Percentiles rank a stretch among this genome's conserved stretches.
Evolutionary conservation across 805 yeast species (phyloP).

Genomic region (Nakazawaea wickerhamii): DNA sequence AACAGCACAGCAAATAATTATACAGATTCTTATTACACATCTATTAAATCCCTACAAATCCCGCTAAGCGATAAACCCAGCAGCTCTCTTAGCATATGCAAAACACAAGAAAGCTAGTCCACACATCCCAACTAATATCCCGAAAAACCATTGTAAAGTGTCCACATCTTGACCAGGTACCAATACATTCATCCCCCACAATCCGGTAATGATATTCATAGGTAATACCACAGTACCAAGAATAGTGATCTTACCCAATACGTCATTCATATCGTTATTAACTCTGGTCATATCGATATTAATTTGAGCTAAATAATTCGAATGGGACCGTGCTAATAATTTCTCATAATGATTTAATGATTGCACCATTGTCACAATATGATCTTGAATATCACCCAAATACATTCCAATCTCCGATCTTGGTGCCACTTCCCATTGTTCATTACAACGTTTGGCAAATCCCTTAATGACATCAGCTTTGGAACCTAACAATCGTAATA

Average conservation of each 20-base stretch:
- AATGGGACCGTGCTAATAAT: conserved; percentile 88
- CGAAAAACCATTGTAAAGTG: conserved; percentile 63
- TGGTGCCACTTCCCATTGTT: conserved; percentile 75
- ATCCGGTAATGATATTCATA: conserved; percentile 89
- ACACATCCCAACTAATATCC: conserved; percentile 42
- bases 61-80: conserved; percentile 24
- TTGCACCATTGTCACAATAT: conserved; percentile 95
- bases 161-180: conserved; percentile 86
- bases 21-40: no score
- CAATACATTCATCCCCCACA: conserved; percentile 98
- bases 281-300: conserved; percentile 97
- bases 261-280: conserved; percentile 95
- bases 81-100: conserved; percentile 40
- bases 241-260: conserved; percentile 86
- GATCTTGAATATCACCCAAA: conserved; percentile 96
- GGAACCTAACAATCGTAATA: conserved; percentile 75
- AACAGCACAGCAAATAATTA: no score
- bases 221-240: conserved; percentile 95
- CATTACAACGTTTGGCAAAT: conserved; percentile 85
- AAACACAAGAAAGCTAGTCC: conserved; percentile 42
- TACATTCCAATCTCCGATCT: conserved; percentile 89
- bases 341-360: conserved; percentile 92
- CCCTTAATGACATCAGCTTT: conserved; percentile 98
- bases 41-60: no score
- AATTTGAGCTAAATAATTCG: conserved; percentile 93